These are phyloP conservation scores for Candida awuae DNA, from an alignment of 805 yeast species.

Conservation along the genomic window DNA sequence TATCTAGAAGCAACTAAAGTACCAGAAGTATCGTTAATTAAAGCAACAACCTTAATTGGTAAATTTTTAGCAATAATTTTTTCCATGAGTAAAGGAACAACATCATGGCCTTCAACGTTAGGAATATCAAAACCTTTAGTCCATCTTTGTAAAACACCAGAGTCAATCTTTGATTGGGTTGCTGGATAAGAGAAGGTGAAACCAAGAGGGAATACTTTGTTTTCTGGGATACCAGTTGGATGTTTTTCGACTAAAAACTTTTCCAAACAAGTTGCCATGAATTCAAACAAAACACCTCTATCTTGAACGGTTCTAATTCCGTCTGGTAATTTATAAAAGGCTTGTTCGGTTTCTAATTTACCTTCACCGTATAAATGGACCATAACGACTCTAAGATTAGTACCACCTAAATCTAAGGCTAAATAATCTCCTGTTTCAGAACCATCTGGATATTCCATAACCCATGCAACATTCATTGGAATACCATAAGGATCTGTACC, in stretches of 20 bases:
- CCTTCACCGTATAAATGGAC: slow-evolving; percentile 58
- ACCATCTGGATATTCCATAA: slow-evolving; percentile 51
- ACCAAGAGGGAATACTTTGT: slow-evolving; percentile 67
- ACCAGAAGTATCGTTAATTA: slow-evolving; percentile 96
- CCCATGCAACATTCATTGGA: slow-evolving; percentile 58
- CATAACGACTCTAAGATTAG: slow-evolving; percentile 52
- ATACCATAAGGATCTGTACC: slow-evolving; percentile 40
- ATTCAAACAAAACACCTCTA: slow-evolving; percentile 72
- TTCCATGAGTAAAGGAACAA: slow-evolving; percentile 80
- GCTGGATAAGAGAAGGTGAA: slow-evolving; percentile 96
- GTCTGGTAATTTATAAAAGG: slow-evolving; percentile 76
- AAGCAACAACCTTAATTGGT: slow-evolving; percentile 85
- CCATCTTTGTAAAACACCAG: slow-evolving; percentile 93
- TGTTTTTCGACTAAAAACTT: slow-evolving; percentile 58
- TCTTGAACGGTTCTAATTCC: slow-evolving; percentile 70
- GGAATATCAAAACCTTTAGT: slow-evolving; percentile 96
- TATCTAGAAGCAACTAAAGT: slow-evolving; percentile 94
- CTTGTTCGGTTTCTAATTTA: slow-evolving; percentile 80
- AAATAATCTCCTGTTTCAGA: slow-evolving; percentile 50
- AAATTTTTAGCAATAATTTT: slow-evolving; percentile 59
- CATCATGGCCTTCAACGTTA: slow-evolving; percentile 92
- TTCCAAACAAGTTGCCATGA: slow-evolving; percentile 79
- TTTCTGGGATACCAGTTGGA: slow-evolving; percentile 57
- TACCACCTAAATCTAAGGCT: slow-evolving; percentile 58
- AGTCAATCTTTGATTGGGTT: slow-evolving; percentile 70